These are phyloP conservation scores for Alternaria arbusti DNA, from an alignment of 2,329 filamentous ascomycete genomes.

Conservation along the genomic window DNA sequence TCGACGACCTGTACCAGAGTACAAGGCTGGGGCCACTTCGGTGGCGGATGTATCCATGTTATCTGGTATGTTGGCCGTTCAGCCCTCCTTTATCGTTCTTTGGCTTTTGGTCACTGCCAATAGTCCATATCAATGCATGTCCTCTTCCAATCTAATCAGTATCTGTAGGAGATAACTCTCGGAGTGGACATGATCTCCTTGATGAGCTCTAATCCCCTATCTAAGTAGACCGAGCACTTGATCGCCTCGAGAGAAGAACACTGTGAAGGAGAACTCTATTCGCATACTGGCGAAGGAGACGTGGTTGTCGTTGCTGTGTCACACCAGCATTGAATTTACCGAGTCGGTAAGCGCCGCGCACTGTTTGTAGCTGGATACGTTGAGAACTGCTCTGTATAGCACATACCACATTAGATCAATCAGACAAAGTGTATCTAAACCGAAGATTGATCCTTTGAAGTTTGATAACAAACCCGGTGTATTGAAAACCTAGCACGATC, in stretches of 20 bases:
- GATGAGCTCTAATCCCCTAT: background rate
- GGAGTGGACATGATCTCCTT: background rate
- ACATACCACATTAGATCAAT: background rate
- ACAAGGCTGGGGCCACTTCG: background rate
- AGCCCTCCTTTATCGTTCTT: background rate
- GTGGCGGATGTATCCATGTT: background rate
- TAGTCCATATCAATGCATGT: background rate
- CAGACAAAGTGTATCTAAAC: background rate
- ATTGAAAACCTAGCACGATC: background rate
- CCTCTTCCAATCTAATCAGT: background rate
- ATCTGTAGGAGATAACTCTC: background rate
- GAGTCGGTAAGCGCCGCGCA: background rate
- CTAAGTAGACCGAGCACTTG: background rate
- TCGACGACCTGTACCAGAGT: background rate
- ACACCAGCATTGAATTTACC: background rate
- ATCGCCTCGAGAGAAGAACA: background rate
- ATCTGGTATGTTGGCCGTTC: background rate
- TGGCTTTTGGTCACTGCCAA: background rate
- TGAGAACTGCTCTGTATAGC: background rate
- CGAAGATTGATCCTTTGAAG: background rate
- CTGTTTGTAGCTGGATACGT: background rate
- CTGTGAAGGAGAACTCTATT: background rate
- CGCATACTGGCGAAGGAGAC: background rate
- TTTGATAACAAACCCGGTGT: background rate
- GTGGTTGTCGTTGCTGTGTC: background rate